Evolutionary conservation across 2,329 filamentous ascomycete genomes (phyloP), one percentile per base, ranked within the genome.

Genomic region (Neonectria hederae): DNA sequence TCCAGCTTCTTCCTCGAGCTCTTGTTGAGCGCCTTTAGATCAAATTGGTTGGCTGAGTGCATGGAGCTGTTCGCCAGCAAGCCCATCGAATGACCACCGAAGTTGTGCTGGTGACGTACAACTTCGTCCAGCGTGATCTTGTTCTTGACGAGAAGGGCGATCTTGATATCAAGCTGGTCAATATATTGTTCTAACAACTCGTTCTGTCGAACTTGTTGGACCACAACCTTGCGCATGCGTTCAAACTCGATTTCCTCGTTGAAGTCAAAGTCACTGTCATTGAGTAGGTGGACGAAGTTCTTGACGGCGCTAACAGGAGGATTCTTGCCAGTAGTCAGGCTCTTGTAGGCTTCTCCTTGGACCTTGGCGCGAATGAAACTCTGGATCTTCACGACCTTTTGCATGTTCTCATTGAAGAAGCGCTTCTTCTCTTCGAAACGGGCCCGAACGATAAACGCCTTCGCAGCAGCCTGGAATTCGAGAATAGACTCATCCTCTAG

Each of bases 61-160:
- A 97, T 94, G 54, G 94, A 89, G n/a, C 89, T 91, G 80, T 96
- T 97, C 62, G 92, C 92, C 53, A 99, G 84, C 30, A 98, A 86
- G 64, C 89, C 92, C 67, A 94, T 91, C 22, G 94, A 90, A 74
- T 96, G 92, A 2, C 95, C 94, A 60, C 96, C 96, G 74, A 96
- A 97, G 77, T 97, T 97, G 82, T 92, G 95, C 76, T 99, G 96
- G 76, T 98, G 96, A 73, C 94, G 93, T 59, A 99, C 92, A 28
- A 99, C 96, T 80, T 99, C 97, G 75, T 99, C 96, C 4, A 99
- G 86, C 0, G 96, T 98, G 75, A 99, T 99, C 80, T 99, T 99
- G 87, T 99, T 99, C 86, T 98, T 98, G 74, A 99, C 96, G 19
- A 99, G 86, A 3, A 99, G 87, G 1, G 96, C 96, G 77, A 99